Percentiles rank a stretch among this genome's conserved stretches.
These are phyloP conservation scores for Arthrobotrys sphaeroides DNA, from an alignment of 2,329 filamentous ascomycete species.

Conservation along the genomic window DNA sequence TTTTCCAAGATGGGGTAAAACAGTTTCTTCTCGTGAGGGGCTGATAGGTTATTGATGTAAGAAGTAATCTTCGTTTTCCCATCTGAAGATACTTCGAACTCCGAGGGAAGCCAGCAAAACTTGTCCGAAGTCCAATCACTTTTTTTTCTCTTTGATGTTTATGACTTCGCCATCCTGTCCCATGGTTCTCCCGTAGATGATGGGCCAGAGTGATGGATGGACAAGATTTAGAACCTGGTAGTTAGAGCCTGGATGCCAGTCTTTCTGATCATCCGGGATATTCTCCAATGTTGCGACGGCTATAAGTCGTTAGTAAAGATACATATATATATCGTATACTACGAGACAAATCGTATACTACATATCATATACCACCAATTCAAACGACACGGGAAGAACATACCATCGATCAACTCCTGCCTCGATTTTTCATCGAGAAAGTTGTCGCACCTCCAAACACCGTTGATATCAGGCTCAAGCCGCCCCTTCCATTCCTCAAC, in stretches of 20 bases:
- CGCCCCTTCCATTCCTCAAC: neutral
- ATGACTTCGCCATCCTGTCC: neutral
- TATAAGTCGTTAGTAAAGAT: constrained; percentile 56
- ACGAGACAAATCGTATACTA: too few relatives aligned
- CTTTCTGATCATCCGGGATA: constrained; percentile 65
- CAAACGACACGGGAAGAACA: too few relatives aligned
- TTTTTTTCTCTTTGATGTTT: neutral
- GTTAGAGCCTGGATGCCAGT: constrained; percentile 71
- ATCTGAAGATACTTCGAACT: constrained; percentile 6
- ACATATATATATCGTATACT: too few relatives aligned
- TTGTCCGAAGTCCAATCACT: neutral
- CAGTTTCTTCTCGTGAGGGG: neutral
- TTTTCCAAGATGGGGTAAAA: constrained; percentile 22
- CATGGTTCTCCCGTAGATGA: constrained; percentile 64
- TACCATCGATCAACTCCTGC: constrained; percentile 36
- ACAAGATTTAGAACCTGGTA: constrained; percentile 70
- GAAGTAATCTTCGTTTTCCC: constrained; percentile 15
- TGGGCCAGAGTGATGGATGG: constrained; percentile 71
- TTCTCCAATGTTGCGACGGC: constrained; percentile 63
- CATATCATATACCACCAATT: too few relatives aligned
- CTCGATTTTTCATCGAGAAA: constrained; percentile 28
- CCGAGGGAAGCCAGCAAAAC: constrained; percentile 28
- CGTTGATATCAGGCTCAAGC: constrained; percentile 39
- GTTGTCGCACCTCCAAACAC: constrained; percentile 31
- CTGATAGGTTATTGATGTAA: constrained; percentile 32